Base-by-base conservation (phyloP, 1,284 basidiomycete genomes). In the Coriolopsis trogii region DNA sequence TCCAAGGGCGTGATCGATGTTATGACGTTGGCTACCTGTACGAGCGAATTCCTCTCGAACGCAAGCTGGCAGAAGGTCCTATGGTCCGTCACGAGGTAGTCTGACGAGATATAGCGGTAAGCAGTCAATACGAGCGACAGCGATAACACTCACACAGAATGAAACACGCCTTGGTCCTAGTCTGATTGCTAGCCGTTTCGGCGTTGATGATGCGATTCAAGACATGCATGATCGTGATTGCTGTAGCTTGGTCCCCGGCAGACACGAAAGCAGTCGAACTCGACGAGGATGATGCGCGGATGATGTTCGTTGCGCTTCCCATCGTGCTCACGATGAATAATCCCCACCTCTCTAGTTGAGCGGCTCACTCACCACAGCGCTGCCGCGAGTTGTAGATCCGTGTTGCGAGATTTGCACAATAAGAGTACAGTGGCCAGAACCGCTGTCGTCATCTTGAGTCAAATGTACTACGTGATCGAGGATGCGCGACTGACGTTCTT, bases 1-100 rank as follows among this genome's bases (percentile, higher is more conserved):
- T 75, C 73, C 4, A 66, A 56, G 0, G 82, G 81, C 0, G 82
- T 84, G 41, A 86, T 79, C 6, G 71, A 67, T 23, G 73, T 77
- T 18, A 85, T 72, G 4, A 87, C 66, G 0, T 66, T 48, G 0
- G 75, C 76, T 3, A 89, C 67, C 37, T 75, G 78, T 5, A 71
- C 67, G 1, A 87, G 64, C 9, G 79, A 79, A 0, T 85, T 84
- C n/a, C 81, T 79, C 29, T 88, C 82, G 43, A 75, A 81, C 0
- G 87, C 87, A 2, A 78, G 72, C 43, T 81, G 73, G 59, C 88
- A 88, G 0, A 93, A 73, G 0, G 78, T 72, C 1, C 77, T 73
- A 60, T 93, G 81, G 61, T 94, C 91, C 6, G 77, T 74, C 1
- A 91, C 82, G 0, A 95, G 76, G 46, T 84, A 73, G 44, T 84